Evolutionary conservation across 306 rosid genomes (phyloP).

Genomic region (Citrullus colocynthis): DNA sequence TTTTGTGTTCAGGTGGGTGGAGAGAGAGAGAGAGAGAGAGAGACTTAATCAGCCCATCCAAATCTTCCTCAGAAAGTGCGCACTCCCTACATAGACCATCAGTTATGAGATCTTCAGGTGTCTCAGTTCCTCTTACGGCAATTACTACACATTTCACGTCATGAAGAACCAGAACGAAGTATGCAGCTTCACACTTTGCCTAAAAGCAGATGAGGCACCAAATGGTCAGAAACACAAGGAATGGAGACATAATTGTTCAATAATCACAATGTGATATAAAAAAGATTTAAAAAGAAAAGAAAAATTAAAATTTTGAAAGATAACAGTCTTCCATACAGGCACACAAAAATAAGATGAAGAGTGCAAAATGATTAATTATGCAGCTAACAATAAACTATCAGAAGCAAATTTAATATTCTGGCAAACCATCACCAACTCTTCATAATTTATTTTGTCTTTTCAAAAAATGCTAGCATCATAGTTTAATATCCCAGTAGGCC

Average conservation of each 20-base stretch:
- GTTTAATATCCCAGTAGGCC: not conserved
- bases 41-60: conserved; percentile 77
- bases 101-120: conserved; percentile 87
- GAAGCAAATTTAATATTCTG: not conserved
- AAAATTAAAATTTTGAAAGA: not conserved
- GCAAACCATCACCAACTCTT: not conserved
- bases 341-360: not conserved
- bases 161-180: conserved; percentile 80
- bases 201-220: conserved; percentile 17
- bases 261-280: not conserved
- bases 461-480: not conserved
- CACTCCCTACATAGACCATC: conserved; percentile 80
- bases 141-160: conserved; percentile 51
- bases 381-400: not conserved
- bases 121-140: conserved; percentile 91
- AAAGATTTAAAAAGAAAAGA: not conserved
- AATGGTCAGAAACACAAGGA: conserved; percentile 2
- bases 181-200: conserved; percentile 81
- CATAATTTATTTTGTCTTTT: not conserved
- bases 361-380: not conserved
- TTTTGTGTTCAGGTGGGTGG: not conserved
- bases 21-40: conserved; percentile 13
- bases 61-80: conserved; percentile 51
- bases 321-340: not conserved
- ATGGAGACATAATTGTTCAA: not conserved